Percentiles rank a stretch among this genome's conserved stretches.
These are phyloP conservation scores for Fraxinus velutina DNA, from an alignment of 305 asterid genomes.

Conservation along the genomic window DNA sequence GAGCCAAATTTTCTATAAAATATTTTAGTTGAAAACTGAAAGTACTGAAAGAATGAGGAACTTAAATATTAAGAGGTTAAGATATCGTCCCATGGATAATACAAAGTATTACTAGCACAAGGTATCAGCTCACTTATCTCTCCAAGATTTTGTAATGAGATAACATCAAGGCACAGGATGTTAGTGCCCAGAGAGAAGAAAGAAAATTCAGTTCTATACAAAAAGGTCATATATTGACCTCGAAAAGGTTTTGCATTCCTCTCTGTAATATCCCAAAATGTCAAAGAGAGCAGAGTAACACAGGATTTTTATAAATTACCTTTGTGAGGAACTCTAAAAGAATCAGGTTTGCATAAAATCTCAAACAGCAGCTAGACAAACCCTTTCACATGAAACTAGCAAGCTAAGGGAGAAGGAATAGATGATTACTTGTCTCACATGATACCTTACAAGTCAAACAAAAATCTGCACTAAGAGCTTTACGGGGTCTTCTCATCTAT, in stretches of 20 bases:
- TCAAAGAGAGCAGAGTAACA: background rate
- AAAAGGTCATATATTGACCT: background rate
- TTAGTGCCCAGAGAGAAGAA: background rate
- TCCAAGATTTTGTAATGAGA: background rate
- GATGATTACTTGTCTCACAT: conserved; percentile 5
- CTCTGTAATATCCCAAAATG: background rate
- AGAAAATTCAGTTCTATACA: background rate
- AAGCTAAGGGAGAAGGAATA: background rate
- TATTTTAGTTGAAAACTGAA: background rate
- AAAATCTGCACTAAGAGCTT: conserved; percentile 7
- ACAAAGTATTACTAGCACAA: background rate
- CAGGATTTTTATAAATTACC: background rate
- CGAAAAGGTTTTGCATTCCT: background rate
- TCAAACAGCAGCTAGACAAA: conserved; percentile 12
- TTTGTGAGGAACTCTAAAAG: conserved; percentile 7
- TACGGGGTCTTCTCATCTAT: conserved; percentile 10
- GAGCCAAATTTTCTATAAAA: background rate
- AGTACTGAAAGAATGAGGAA: background rate
- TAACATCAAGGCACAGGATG: background rate
- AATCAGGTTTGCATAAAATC: conserved; percentile 12
- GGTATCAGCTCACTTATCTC: background rate
- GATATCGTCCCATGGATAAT: background rate
- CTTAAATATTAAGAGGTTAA: background rate
- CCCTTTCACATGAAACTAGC: background rate
- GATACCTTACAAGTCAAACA: conserved; percentile 10